Evolutionary conservation across 2,329 filamentous ascomycete genomes (phyloP).

Genomic region (Leptographium flavum): DNA sequence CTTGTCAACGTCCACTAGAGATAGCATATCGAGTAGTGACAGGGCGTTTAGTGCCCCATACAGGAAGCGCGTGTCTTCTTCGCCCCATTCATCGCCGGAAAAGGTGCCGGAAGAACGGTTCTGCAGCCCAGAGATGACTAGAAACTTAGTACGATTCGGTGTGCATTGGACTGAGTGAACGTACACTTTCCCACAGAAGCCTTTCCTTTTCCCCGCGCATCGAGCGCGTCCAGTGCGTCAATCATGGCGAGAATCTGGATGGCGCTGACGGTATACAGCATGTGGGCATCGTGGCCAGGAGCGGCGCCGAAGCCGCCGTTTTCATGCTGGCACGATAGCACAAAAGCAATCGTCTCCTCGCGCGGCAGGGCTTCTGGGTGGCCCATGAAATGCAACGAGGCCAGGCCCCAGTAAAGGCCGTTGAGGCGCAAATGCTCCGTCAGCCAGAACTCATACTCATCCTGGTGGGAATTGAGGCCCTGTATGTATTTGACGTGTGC

Average conservation of each 20-base stretch:
- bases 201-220: constrained; percentile 54
- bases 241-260: constrained; percentile 84
- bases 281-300: constrained; percentile 86
- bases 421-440: constrained; percentile 93
- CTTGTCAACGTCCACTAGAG: constrained; percentile 63
- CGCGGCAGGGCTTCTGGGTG: constrained; percentile 70
- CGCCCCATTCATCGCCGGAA: constrained; percentile 89
- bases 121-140: constrained; percentile 70
- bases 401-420: constrained; percentile 93
- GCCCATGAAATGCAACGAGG: constrained; percentile 70
- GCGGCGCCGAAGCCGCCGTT: constrained; percentile 88
- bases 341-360: constrained; percentile 72
- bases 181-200: constrained; percentile 65
- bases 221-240: constrained; percentile 72
- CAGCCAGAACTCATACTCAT: constrained; percentile 95
- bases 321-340: constrained; percentile 85
- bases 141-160: not conserved
- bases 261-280: constrained; percentile 90
- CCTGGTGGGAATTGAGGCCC: constrained; percentile 77
- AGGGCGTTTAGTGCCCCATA: constrained; percentile 83
- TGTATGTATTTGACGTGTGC: constrained; percentile 86
- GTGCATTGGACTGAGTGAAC: constrained; percentile 19
- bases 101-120: constrained; percentile 74
- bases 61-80: constrained; percentile 87
- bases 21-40: constrained; percentile 62